These are phyloP conservation scores for Calonectria honghensis DNA, from an alignment of 2,329 filamentous ascomycete genomes.

Conservation along the genomic window DNA sequence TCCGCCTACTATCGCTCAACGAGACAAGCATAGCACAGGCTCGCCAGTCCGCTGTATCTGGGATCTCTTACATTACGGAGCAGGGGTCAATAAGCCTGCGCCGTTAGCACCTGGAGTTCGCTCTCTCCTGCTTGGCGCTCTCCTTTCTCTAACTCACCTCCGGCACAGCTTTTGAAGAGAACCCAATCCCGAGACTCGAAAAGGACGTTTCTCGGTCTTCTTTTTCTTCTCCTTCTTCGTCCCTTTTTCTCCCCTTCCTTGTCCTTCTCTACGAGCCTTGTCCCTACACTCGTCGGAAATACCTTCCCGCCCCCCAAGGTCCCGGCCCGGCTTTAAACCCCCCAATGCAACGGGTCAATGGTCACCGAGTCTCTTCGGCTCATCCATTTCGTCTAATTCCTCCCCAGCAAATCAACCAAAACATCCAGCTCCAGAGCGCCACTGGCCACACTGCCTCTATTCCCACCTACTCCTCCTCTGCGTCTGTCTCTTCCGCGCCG, in stretches of 20 bases:
- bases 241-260: background rate
- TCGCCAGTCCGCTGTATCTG: background rate
- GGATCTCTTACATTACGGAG: conserved; percentile 6
- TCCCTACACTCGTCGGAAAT: conserved; percentile 1
- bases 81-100: conserved; percentile 13
- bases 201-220: background rate
- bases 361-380: conserved; percentile 46
- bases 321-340: conserved; percentile 6
- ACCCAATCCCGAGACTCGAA: conserved; percentile 3
- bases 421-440: conserved; percentile 30
- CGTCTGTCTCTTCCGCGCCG: conserved; percentile 2
- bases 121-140: conserved; percentile 9
- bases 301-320: conserved; percentile 37
- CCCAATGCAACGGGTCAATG: conserved; percentile 52
- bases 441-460: conserved; percentile 19
- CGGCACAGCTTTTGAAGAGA: conserved; percentile 3
- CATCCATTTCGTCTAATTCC: conserved; percentile 36
- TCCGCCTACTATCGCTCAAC: conserved; percentile 26
- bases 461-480: background rate
- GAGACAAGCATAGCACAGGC: conserved; percentile 21
- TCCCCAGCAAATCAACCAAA: conserved; percentile 33
- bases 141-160: conserved; percentile 2
- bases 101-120: conserved; percentile 11
- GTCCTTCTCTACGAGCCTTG: conserved; percentile 10
- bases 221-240: background rate